Base-by-base conservation (phyloP, 192 early-diverging fungal genomes). In the Cladochytrium replicatum region DNA sequence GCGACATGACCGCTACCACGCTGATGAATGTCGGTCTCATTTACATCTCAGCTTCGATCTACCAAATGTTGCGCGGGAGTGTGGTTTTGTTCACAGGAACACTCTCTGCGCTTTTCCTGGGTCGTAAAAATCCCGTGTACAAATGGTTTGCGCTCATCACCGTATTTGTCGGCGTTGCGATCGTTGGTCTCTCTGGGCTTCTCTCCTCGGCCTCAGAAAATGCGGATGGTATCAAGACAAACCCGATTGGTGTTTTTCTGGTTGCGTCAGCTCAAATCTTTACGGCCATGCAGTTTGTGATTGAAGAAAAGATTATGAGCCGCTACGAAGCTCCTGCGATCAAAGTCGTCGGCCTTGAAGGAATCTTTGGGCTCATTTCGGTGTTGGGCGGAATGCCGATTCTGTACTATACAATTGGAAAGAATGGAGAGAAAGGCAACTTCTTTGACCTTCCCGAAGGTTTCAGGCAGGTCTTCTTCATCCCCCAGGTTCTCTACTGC, bases 21-120 rank as follows among this genome's bases (percentile, higher is more conserved):
- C 65, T 98, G 23, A 98, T 98, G 94, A 98, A 93, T 56, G 82
- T 98, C 28, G 94, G 94, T n/a, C 66, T 98, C 46, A 80, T 98
- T 47, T 89, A 86, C 54, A 85, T 86, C 27, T 72, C 85, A 3
- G 88, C 89, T 0, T 89, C 85, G 1, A 83, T 96, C 8, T 95
- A 93, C 68, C 88, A 93, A 68, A 93, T 93, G 94, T 72, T 97
- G 25, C 81, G 94, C 22, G 94, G 94, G n/a, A 83, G 85, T 1
- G 86, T 96, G 29, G 92, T 98, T 17, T 75, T 98, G 26, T 95
- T 95, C 46, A 93, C 92, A 15, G 92, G 91, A 29, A 50, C 83
- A n/a, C 80, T 98, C 37, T 89, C 86, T 0, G 78, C 83, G 28
- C 46, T 93, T 21, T 95, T 98, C 66, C 74, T 95, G 28, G 73